Base-by-base conservation (phyloP, 2,329 filamentous ascomycete species). In the Fusarium sp. region DNA sequence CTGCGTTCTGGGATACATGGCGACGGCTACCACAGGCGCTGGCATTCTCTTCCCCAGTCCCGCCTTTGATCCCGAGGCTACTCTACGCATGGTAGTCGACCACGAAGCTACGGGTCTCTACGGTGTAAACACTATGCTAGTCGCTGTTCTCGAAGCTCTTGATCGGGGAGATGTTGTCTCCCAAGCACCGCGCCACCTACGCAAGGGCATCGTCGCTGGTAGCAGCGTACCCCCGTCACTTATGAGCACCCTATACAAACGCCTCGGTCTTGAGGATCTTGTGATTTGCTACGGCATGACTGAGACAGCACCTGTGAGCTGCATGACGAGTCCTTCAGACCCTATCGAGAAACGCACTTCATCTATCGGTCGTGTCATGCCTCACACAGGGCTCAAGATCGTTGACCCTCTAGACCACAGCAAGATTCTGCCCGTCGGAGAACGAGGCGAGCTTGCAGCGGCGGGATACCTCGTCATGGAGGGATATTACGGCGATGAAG, bases 251-350 rank as follows among this genome's bases (percentile, higher is more conserved):
- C 80, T 98, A 8, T 91, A 95, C 76, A 84, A 84, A 23, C 84
- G 82, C 3, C 83, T 98, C 10, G 96, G 96, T 47, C 81, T 98
- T 19, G 87, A 85, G 0, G 91, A 97, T 56, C 80, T 98, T 21
- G 95, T 94, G 0, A 97, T 97, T 67, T 97, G 94, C 82, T 98
- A 97, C 77, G 94, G 94, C 63, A 97, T 97, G 94, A 97, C 94
- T 2, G 94, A 97, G 79, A 97, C 94, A 2, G 86, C 84, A 47
- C 91, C 91, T 39, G 91, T 93, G 73, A 83, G 87, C 82, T 88
- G 87, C 67, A 97, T 97, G 94, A 97, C 94, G 0, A 83, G 88
- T 0, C 94, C 92, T 0, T 79, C 86, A 19, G 94, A 97, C 74
- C 89, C 92, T 0, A 81, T 93, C 4, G 85, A 85, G 36, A 91